These are phyloP conservation scores for Leucocoprinus sp. DNA, from an alignment of 768 basidiomycete species.

Conservation along the genomic window DNA sequence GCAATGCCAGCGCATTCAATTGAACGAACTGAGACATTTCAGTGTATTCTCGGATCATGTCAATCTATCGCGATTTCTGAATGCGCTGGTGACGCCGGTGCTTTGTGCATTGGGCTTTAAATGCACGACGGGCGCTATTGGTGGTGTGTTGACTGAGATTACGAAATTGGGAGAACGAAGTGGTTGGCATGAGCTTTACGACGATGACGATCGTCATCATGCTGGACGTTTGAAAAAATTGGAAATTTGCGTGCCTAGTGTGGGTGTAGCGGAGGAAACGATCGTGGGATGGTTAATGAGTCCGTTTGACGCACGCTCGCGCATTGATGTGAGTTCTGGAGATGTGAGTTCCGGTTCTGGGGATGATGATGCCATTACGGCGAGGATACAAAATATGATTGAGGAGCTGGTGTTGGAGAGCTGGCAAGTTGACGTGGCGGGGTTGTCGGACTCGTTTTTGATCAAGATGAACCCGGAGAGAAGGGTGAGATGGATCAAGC, in stretches of 20 bases:
- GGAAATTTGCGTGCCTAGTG: conserved; percentile 5
- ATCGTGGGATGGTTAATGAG: conserved; percentile 2
- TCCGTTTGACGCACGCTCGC: too few species aligned
- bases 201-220: not conserved
- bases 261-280: conserved; percentile 6
- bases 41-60: conserved; percentile 6
- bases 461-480: conserved; percentile 9
- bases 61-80: conserved; percentile 2
- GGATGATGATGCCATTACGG: not conserved
- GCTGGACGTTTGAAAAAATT: not conserved
- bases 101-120: conserved; percentile 1
- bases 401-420: conserved; percentile 9
- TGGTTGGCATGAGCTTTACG: not conserved
- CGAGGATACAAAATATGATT: not conserved
- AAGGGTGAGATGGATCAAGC: conserved; percentile 4
- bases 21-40: not conserved
- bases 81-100: not conserved
- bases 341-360: too few species aligned
- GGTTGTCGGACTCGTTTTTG: conserved; percentile 9
- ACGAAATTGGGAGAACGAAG: not conserved
- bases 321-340: too few species aligned
- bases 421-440: conserved; percentile 9
- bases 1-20: too few species aligned
- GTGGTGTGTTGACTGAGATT: conserved; percentile 1
- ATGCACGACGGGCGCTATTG: conserved; percentile 5